These are phyloP conservation scores for Malus hybrid DNA, from an alignment of 331 rosid genomes.

Conservation along the genomic window DNA sequence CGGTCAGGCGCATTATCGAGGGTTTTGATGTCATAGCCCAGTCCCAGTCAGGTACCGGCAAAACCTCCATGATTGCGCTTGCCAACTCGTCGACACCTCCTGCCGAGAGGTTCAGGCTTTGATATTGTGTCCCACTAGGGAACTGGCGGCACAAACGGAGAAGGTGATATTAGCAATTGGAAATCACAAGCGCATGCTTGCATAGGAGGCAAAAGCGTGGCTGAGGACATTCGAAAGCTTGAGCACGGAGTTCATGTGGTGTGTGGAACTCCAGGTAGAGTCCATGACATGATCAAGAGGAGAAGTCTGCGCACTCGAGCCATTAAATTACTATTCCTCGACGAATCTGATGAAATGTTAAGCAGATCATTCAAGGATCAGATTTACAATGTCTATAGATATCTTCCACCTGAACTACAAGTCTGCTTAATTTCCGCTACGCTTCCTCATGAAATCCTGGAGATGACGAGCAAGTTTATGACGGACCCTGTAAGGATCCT, in stretches of 20 bases:
- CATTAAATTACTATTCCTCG: constrained; percentile 72
- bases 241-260: constrained; percentile 97
- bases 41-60: constrained; percentile 98
- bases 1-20: constrained; percentile 75
- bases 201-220: constrained; percentile 87
- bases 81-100: constrained; percentile 76
- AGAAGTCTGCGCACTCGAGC: constrained; percentile 88
- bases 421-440: constrained; percentile 93
- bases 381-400: constrained; percentile 88
- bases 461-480: constrained; percentile 93
- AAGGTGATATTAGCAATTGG: constrained; percentile 89
- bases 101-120: constrained; percentile 79
- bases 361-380: constrained; percentile 98
- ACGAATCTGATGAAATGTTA: constrained; percentile 98
- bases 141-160: constrained; percentile 87
- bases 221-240: constrained; percentile 84
- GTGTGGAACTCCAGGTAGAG: constrained; percentile 98
- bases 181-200: constrained; percentile 82
- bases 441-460: constrained; percentile 96
- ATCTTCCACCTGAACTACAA: constrained; percentile 98
- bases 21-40: constrained; percentile 96
- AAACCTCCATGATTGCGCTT: constrained; percentile 96
- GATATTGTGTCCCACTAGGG: constrained; percentile 92
- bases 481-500: constrained; percentile 95
- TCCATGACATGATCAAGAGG: constrained; percentile 96